Evolutionary conservation across 192 early-diverging fungal genomes (phyloP).

Genomic region (Umbelopsis sp.): DNA sequence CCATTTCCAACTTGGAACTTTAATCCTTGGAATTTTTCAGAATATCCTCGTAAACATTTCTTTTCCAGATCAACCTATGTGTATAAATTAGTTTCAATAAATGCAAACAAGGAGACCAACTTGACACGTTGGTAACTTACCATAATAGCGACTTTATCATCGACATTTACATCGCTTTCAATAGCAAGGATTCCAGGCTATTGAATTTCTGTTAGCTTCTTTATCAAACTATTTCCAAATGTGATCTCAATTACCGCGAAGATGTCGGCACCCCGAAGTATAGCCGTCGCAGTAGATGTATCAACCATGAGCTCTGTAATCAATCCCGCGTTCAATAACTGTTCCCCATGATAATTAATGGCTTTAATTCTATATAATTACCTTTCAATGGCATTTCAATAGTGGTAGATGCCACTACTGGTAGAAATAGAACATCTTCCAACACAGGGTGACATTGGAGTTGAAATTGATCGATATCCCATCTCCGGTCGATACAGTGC

Average conservation of each 20-base stretch:
- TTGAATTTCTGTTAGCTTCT: neutral
- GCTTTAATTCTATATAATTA: neutral
- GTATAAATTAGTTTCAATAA: neutral
- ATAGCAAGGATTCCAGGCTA: slow-evolving; percentile 15
- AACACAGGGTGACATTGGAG: slow-evolving; percentile 8
- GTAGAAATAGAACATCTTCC: slow-evolving; percentile 20
- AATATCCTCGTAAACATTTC: slow-evolving; percentile 12
- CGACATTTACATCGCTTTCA: slow-evolving; percentile 2
- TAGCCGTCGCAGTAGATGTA: neutral
- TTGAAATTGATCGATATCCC: neutral
- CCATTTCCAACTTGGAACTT: slow-evolving; percentile 19
- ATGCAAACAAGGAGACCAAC: neutral
- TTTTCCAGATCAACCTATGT: slow-evolving; percentile 22
- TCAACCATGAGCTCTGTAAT: slow-evolving; percentile 20
- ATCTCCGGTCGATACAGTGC: slow-evolving; percentile 5
- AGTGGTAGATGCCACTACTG: neutral
- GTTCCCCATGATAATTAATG: no score
- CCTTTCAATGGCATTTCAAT: slow-evolving; percentile 13
- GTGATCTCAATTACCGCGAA: slow-evolving; percentile 20
- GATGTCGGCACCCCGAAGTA: slow-evolving; percentile 24
- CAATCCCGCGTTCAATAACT: no score
- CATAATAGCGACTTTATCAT: slow-evolving; percentile 21
- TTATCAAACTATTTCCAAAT: neutral
- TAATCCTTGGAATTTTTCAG: slow-evolving; percentile 5
- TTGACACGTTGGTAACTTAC: neutral